Evolutionary conservation across 164 flowering plant genomes (phyloP).

Genomic region (Annona cherimola): DNA sequence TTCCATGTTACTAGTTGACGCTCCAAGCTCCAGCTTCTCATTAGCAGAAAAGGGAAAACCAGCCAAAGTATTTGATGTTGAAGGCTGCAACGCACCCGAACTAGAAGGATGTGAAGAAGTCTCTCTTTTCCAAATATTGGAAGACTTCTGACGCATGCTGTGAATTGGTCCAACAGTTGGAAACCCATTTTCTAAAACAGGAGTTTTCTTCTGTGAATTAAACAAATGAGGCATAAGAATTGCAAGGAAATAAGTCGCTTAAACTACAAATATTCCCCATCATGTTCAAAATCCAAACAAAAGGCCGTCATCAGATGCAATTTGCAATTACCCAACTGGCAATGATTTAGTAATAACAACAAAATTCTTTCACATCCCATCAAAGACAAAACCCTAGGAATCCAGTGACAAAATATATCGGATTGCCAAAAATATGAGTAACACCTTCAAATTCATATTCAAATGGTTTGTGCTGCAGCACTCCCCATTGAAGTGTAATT

Average conservation of each 20-base stretch:
- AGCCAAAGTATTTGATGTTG: slow-evolving; percentile 20
- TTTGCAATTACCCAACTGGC: too few relatives aligned
- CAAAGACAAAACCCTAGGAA: too few relatives aligned
- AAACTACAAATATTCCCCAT: not conserved
- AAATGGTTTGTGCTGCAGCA: too few relatives aligned
- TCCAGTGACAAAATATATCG: too few relatives aligned
- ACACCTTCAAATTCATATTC: too few relatives aligned
- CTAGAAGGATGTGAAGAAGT: slow-evolving; percentile 20
- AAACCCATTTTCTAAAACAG: slow-evolving; percentile 22
- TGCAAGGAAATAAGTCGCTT: not conserved
- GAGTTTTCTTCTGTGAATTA: slow-evolving; percentile 25
- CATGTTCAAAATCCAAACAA: not conserved
- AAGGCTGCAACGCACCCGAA: slow-evolving; percentile 16
- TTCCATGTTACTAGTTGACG: slow-evolving; percentile 24
- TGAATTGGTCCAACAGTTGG: slow-evolving; percentile 78
- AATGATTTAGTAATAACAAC: too few relatives aligned
- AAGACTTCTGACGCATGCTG: slow-evolving; percentile 36
- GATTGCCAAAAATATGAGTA: too few relatives aligned
- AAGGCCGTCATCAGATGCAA: too few relatives aligned
- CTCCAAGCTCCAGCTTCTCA: slow-evolving; percentile 34
- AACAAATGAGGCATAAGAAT: slow-evolving; percentile 2
- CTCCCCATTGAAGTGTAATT: too few relatives aligned
- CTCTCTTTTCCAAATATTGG: slow-evolving; percentile 34
- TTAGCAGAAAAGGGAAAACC: slow-evolving; percentile 27
- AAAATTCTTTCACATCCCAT: too few relatives aligned